phyloP scores from a whole-genome alignment of 805 yeast species.

The Cyberlindnera xishuangbannaensis region DNA sequence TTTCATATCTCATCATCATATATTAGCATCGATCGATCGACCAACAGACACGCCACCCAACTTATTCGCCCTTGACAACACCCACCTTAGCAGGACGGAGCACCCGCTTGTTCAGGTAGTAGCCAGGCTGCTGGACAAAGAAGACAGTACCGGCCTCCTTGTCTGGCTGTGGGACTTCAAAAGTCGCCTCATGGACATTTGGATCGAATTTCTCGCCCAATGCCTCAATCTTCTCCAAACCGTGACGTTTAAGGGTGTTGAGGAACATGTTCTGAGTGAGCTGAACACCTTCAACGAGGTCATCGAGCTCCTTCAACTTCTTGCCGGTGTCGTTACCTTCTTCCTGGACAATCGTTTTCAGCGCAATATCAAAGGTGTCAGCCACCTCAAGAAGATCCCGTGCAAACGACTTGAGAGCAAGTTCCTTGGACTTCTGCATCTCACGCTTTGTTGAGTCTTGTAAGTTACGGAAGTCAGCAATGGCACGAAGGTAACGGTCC shows the following conservation, averaged over 20 bases:
- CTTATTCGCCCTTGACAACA: conserved; percentile 35
- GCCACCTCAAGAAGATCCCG: conserved; percentile 25
- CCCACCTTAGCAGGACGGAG: conserved; percentile 56
- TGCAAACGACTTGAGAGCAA: conserved; percentile 26
- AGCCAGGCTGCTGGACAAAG: conserved; percentile 50
- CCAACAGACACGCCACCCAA: too few species aligned
- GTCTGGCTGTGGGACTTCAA: conserved; percentile 48
- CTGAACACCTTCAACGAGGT: conserved; percentile 45
- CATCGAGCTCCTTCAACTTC: conserved; percentile 36
- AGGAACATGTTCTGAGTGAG: conserved; percentile 44
- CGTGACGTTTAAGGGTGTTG: conserved; percentile 44
- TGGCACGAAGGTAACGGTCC: conserved; percentile 23
- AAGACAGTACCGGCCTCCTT: conserved; percentile 49
- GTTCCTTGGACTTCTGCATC: conserved; percentile 25
- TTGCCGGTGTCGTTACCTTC: conserved; percentile 21
- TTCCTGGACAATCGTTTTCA: conserved; percentile 23
- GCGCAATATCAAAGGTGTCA: conserved; percentile 27
- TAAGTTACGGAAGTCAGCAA: conserved; percentile 27
- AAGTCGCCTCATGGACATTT: conserved; percentile 48
- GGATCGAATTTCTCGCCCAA: conserved; percentile 46
- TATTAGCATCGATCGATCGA: too few species aligned
- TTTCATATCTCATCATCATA: too few species aligned
- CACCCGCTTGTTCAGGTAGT: conserved; percentile 44
- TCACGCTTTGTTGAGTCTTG: conserved; percentile 27
- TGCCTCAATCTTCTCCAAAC: conserved; percentile 44